Evolutionary conservation across 2,329 filamentous ascomycete species (phyloP), one percentile per base, ranked within the genome.

Genomic region (Fusarium paranaense): DNA sequence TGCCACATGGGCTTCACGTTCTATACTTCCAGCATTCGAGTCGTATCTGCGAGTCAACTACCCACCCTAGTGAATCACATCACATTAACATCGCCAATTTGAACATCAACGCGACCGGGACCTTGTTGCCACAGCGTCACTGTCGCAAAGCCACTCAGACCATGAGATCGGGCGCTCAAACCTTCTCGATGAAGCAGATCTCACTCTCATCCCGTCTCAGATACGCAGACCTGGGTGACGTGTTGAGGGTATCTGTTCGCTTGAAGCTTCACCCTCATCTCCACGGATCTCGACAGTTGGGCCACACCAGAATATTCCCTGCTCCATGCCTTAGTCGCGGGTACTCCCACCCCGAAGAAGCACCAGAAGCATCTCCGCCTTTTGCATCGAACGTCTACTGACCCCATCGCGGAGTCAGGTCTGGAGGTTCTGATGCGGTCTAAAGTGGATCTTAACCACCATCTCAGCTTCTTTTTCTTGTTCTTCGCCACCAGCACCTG

Each of bases 401-500:
- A 70, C 61, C 40, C 50, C 47, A 56, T 72, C 57, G 14, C 58
- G 52, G 58, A 33, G 33, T 70, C 40, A n/a, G 57, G 50, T 61
- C 20, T 63, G 37, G 64, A 72, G 47, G 58, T 52, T 40, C 45
- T 37, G 22, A 22, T 72, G 72, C 47, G 66, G 69, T 75, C 37
- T 40, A 65, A 35, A 71, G 72, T 75, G 72, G 72, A 73, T 50
- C 58, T 72, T 20, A 37, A 50, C 37, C 37, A 69, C 66, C 56
- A 63, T 45, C 42, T 62, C 62, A 60, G 25, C 45, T 61, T 69
- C 42, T 40, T 33, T 42, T 73, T 71, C 56, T 62, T 38, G 42
- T 45, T 40, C 35, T 69, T 72, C 58, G 59, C 72, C 72, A 75
- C 71, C 27, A 52, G 62, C 22, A 38, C 66, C 25, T n/a, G 35